Conservation (phyloP, 2,329 filamentous ascomycete species). For the Paracoccidioides lutzii region DNA sequence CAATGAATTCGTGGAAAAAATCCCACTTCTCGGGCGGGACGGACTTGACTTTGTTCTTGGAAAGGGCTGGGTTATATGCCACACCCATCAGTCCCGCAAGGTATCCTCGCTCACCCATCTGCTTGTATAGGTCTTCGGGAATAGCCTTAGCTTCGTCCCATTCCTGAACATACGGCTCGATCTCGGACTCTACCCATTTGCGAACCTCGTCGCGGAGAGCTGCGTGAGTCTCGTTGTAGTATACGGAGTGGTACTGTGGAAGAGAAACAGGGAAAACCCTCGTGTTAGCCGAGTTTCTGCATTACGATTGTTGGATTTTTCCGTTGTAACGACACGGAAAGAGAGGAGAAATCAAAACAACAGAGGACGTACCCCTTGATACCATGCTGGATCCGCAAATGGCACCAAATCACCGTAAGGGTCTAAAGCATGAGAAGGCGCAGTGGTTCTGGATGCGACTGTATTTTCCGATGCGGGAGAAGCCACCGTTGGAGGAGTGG, state of each 20-base stretch:
- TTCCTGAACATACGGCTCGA: constrained; percentile 84
- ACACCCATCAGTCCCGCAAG: constrained; percentile 79
- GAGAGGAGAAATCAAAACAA: constrained; percentile 11
- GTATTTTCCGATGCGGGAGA: constrained; percentile 35
- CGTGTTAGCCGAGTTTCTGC: neutral
- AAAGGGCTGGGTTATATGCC: constrained; percentile 61
- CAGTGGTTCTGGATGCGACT: constrained; percentile 42
- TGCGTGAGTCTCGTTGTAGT: constrained; percentile 89
- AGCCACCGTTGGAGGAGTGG: constrained; percentile 34
- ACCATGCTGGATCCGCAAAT: constrained; percentile 88
- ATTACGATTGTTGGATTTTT: constrained; percentile 1
- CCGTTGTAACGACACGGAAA: neutral
- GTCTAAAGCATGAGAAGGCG: constrained; percentile 55
- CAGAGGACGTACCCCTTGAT: constrained; percentile 81
- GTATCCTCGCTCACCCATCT: constrained; percentile 87
- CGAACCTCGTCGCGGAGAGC: constrained; percentile 83
- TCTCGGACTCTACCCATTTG: constrained; percentile 77
- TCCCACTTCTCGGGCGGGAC: constrained; percentile 89
- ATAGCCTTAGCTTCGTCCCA: constrained; percentile 95
- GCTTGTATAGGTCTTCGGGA: constrained; percentile 79
- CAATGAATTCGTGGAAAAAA: constrained; percentile 90
- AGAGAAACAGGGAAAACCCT: neutral
- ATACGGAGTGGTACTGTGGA: constrained; percentile 77
- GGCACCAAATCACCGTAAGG: constrained; percentile 77
- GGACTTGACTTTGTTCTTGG: constrained; percentile 56